Evolutionary conservation across 2,329 filamentous ascomycete species (phyloP).

Genomic region (Pseudophaeomoniella oleicola): DNA sequence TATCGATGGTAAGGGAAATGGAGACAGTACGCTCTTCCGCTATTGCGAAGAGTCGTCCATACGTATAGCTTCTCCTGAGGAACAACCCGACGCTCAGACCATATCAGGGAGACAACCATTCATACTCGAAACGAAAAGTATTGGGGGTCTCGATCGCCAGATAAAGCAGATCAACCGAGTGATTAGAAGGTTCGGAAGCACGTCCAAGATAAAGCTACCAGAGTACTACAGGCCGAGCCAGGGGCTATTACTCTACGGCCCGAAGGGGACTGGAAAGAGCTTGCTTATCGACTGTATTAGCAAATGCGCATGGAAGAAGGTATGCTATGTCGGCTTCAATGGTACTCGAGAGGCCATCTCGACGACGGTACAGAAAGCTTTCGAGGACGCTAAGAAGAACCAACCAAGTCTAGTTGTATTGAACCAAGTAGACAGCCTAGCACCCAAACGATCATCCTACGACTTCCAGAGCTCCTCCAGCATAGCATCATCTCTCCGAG

Average conservation of each 20-base stretch:
- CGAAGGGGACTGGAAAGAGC: conserved; percentile 73
- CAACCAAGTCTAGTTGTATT: conserved; percentile 69
- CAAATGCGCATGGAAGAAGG: conserved; percentile 53
- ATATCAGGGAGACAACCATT: not conserved
- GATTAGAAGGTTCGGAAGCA: conserved; percentile 39
- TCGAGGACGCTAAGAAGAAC: conserved; percentile 51
- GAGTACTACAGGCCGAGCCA: conserved; percentile 29
- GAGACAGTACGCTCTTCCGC: conserved; percentile 18
- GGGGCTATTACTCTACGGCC: conserved; percentile 63
- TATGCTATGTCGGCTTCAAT: conserved; percentile 32
- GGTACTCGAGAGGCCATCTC: not conserved
- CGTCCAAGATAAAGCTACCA: conserved; percentile 19
- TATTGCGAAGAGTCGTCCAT: conserved; percentile 10
- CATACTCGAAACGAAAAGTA: conserved; percentile 14
- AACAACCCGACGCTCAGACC: not conserved
- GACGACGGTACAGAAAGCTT: conserved; percentile 47
- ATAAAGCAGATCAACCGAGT: conserved; percentile 52
- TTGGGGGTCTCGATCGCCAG: conserved; percentile 56
- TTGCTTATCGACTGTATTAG: conserved; percentile 56
- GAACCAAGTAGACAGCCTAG: conserved; percentile 59
- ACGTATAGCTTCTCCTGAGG: not conserved
- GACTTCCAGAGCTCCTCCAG: conserved; percentile 20
- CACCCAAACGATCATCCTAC: conserved; percentile 39
- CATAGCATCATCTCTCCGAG: conserved; percentile 25
- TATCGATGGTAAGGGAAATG: conserved; percentile 36